Percentiles rank a stretch among this genome's conserved stretches.
These are phyloP conservation scores for Amanita pseudoporphyria DNA, from an alignment of 768 basidiomycete species.

Conservation along the genomic window DNA sequence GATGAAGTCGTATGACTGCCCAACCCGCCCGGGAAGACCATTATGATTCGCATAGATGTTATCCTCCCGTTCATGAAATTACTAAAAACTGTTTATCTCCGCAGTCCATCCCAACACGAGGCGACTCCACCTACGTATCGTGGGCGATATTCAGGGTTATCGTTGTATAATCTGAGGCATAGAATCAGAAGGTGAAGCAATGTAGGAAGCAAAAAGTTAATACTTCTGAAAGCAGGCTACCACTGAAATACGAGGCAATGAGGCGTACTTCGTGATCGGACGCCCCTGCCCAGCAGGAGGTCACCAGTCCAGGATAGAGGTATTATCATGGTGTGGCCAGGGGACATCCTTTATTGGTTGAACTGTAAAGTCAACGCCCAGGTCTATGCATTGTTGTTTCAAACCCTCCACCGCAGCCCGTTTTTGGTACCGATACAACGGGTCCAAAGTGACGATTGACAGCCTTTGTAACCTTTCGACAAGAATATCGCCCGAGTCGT, in stretches of 20 bases:
- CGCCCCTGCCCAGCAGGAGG: not conserved
- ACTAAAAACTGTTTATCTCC: not conserved
- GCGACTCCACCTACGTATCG: too few species aligned
- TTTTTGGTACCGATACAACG: not conserved
- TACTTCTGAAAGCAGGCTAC: too few species aligned
- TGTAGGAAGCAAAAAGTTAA: too few species aligned
- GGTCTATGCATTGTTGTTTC: not conserved
- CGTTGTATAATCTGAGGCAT: too few species aligned
- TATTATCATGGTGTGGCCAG: slow-evolving; percentile 1
- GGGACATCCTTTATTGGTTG: not conserved
- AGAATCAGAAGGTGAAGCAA: too few species aligned
- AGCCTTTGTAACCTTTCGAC: slow-evolving; percentile 1
- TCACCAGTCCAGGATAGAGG: slow-evolving; percentile 4
- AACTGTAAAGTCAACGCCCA: not conserved
- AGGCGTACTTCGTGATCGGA: too few species aligned
- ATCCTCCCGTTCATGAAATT: not conserved
- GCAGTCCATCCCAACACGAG: not conserved
- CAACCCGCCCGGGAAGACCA: not conserved
- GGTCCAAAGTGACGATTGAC: not conserved
- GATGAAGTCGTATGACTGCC: not conserved
- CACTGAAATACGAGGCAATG: too few species aligned
- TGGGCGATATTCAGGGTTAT: too few species aligned
- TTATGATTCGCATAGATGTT: not conserved
- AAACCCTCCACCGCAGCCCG: not conserved
- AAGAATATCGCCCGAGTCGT: not conserved